These are phyloP conservation scores for Chlorella vulgaris DNA, from an alignment of 139 green algal genomes.

Conservation along the genomic window DNA sequence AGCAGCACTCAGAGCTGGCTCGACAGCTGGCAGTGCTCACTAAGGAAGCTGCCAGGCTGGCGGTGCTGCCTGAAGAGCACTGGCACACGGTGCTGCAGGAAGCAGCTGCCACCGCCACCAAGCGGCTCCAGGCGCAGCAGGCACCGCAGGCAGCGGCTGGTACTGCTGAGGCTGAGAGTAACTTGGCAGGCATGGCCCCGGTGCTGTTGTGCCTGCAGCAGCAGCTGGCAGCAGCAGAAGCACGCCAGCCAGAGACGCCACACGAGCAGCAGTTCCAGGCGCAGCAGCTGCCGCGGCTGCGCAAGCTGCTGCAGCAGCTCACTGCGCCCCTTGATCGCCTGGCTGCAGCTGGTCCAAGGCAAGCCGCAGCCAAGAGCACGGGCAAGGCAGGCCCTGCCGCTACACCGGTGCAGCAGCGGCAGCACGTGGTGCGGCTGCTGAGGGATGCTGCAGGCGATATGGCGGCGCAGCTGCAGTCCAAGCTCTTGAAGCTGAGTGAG, in stretches of 20 bases:
- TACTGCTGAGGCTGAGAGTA: conserved; percentile 31
- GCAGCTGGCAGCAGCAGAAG: conserved; percentile 41
- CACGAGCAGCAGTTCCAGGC: conserved; percentile 46
- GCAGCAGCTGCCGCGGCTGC: conserved; percentile 39
- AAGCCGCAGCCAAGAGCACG: neutral
- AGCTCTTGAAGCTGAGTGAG: conserved; percentile 30
- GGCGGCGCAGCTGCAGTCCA: conserved; percentile 3
- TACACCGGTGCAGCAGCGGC: conserved; percentile 3
- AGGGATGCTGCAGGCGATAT: conserved; percentile 10
- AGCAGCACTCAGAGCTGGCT: conserved; percentile 15
- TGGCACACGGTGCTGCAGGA: conserved; percentile 57
- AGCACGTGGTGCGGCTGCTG: neutral
- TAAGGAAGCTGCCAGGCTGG: conserved; percentile 48
- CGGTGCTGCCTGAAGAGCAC: conserved; percentile 69
- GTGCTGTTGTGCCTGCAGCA: conserved; percentile 52
- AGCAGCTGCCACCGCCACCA: conserved; percentile 14
- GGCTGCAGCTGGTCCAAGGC: neutral
- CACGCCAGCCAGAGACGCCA: conserved; percentile 33
- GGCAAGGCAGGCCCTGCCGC: neutral
- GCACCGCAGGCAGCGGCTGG: conserved; percentile 42
- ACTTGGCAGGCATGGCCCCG: conserved; percentile 5
- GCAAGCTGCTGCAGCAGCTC: conserved; percentile 17
- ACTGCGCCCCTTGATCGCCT: neutral
- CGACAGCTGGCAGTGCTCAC: conserved; percentile 35
- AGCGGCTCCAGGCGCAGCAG: conserved; percentile 47